These are phyloP conservation scores for Xylariaceae sp. DNA, from an alignment of 2,329 filamentous ascomycete genomes.

Conservation along the genomic window DNA sequence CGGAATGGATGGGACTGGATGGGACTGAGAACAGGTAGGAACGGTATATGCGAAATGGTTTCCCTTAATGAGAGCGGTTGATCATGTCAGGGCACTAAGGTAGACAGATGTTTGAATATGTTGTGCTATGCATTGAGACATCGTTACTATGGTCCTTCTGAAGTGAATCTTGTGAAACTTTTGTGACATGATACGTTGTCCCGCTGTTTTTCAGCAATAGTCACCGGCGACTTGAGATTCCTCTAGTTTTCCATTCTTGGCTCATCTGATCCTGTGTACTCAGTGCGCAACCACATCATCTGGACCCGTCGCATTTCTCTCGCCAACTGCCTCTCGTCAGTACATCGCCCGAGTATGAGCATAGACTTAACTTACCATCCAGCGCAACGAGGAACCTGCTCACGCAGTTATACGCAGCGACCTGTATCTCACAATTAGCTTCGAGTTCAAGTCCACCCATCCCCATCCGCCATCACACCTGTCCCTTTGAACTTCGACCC, in stretches of 20 bases:
- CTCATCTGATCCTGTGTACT: background rate
- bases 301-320: slow-evolving; percentile 54
- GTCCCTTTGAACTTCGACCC: background rate
- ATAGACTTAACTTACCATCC: slow-evolving; percentile 55
- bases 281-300: slow-evolving; percentile 38
- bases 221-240: no score
- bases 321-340: slow-evolving; percentile 45
- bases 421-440: slow-evolving; percentile 29
- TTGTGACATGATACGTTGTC: no score
- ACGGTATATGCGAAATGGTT: background rate
- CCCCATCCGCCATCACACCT: no score
- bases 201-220: no score
- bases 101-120: no score
- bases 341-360: background rate
- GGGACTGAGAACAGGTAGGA: background rate
- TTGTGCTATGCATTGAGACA: no score
- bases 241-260: no score
- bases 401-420: slow-evolving; percentile 80
- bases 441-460: no score
- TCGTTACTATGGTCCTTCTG: no score
- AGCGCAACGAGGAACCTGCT: slow-evolving; percentile 80
- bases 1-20: background rate
- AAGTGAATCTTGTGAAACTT: no score
- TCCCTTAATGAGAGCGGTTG: no score
- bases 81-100: no score